A percentile compares a stretch with the other conserved stretches of the same genome.
These are phyloP conservation scores for Strombidium stylifer DNA, from an alignment of 73 alveolate genomes.

Conservation along the genomic window DNA sequence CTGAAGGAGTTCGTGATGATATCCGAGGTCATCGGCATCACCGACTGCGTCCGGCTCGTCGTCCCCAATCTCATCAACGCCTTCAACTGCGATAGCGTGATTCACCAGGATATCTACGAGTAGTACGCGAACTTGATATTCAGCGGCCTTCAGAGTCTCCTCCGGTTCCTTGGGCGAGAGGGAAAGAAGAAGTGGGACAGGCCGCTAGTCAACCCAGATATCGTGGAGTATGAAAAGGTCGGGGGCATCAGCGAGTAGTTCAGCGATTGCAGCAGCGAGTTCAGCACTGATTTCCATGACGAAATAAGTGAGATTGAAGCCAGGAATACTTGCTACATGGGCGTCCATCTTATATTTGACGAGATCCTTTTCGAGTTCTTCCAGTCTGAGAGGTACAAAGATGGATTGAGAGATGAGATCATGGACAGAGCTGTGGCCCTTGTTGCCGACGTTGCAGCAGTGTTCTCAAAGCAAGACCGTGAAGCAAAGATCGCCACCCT, in stretches of 20 bases:
- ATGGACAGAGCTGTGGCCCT: conserved; percentile 3
- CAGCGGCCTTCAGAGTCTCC: background rate
- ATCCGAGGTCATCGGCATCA: conserved; percentile 28
- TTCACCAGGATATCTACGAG: background rate
- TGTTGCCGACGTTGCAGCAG: conserved; percentile 9
- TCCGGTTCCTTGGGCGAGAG: conserved; percentile 9
- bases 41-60: conserved; percentile 10
- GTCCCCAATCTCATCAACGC: conserved; percentile 5
- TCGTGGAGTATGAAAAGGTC: conserved; percentile 12
- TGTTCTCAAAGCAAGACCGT: conserved; percentile 22
- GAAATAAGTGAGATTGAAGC: too few relatives aligned
- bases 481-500: conserved; percentile 21
- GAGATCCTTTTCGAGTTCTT: conserved; percentile 18
- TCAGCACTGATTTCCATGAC: too few relatives aligned
- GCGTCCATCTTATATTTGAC: conserved; percentile 8
- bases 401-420: conserved; percentile 13
- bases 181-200: too few relatives aligned
- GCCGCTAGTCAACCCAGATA: too few relatives aligned
- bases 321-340: too few relatives aligned
- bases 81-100: conserved; percentile 19
- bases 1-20: conserved; percentile 16
- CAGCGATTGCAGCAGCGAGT: too few relatives aligned
- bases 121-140: conserved; percentile 16
- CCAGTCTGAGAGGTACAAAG: conserved; percentile 24
- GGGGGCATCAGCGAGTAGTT: too few relatives aligned